A percentile compares a stretch with the other conserved stretches of the same genome.
These are phyloP conservation scores for Colletotrichum sp. DNA, from an alignment of 2,329 filamentous ascomycete species.

Conservation along the genomic window DNA sequence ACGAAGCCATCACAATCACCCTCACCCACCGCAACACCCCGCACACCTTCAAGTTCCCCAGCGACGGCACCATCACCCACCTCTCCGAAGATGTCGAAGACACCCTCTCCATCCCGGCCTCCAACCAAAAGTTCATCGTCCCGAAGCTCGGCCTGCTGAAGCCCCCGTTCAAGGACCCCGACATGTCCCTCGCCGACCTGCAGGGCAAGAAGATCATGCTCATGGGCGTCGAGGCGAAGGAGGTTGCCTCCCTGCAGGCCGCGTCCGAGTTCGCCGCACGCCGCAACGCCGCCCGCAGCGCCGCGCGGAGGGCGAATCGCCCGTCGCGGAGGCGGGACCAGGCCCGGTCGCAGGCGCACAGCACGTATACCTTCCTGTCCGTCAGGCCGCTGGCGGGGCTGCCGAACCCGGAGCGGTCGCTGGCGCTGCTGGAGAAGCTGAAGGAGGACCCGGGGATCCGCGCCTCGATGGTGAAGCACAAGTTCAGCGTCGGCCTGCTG, in stretches of 20 bases:
- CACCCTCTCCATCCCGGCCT: slow-evolving; percentile 61
- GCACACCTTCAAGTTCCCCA: slow-evolving; percentile 48
- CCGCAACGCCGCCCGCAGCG: slow-evolving; percentile 46
- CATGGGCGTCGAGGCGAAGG: slow-evolving; percentile 66
- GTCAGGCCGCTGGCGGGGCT: slow-evolving; percentile 79
- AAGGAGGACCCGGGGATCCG: slow-evolving; percentile 86
- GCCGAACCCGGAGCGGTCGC: slow-evolving; percentile 74
- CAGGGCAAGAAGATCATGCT: slow-evolving; percentile 66
- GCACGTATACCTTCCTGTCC: slow-evolving; percentile 80
- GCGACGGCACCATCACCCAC: slow-evolving; percentile 57
- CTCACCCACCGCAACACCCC: slow-evolving; percentile 51
- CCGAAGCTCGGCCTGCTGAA: slow-evolving; percentile 70
- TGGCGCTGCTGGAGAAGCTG: slow-evolving; percentile 75
- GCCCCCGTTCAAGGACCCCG: slow-evolving; percentile 65
- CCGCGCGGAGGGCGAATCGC: slow-evolving; percentile 34
- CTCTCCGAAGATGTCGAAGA: slow-evolving; percentile 64
- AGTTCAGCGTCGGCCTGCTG: slow-evolving; percentile 82
- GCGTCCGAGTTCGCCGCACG: slow-evolving; percentile 54
- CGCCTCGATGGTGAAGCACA: slow-evolving; percentile 81
- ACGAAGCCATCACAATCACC: slow-evolving; percentile 43
- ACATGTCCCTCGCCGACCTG: slow-evolving; percentile 53
- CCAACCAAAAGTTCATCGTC: slow-evolving; percentile 73
- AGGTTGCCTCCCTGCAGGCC: slow-evolving; percentile 59
- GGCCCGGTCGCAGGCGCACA: slow-evolving; percentile 55
- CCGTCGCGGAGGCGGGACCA: slow-evolving; percentile 41